Conservation (phyloP, 257 asterid genomes). For the Prunella vulgaris region DNA sequence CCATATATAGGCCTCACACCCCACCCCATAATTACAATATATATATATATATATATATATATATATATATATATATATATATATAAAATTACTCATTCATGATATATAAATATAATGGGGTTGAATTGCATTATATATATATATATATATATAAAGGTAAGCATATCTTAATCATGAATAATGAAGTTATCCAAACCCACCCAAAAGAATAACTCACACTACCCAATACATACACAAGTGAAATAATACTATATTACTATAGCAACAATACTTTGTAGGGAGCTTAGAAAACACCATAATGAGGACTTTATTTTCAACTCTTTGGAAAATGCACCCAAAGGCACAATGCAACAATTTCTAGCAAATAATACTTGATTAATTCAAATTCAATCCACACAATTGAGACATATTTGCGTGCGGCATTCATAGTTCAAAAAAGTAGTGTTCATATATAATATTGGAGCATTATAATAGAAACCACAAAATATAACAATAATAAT, state of each 20-base stretch:
- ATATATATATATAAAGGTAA: not conserved
- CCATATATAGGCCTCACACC: slow-evolving; percentile 16
- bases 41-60: too few species aligned
- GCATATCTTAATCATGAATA: not conserved
- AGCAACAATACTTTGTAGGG: slow-evolving; percentile 1
- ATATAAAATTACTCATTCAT: not conserved
- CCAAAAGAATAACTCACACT: slow-evolving; percentile 14
- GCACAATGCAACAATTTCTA: not conserved
- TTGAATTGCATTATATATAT: not conserved
- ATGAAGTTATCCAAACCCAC: not conserved
- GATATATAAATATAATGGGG: not conserved
- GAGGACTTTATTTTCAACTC: slow-evolving; percentile 10
- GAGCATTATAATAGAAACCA: slow-evolving; percentile 1
- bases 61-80: not conserved
- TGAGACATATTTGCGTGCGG: not conserved
- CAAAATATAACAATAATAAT: slow-evolving; percentile 17
- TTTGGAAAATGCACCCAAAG: slow-evolving; percentile 22
- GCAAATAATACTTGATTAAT: not conserved
- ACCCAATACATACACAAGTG: not conserved
- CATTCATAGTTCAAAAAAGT: not conserved
- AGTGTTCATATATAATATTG: not conserved
- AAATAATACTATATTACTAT: not conserved
- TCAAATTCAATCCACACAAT: slow-evolving; percentile 11
- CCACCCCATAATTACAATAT: slow-evolving; percentile 10
- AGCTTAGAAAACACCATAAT: slow-evolving; percentile 24